phyloP scores from a whole-genome alignment of 2,329 filamentous ascomycete species.

The Beauveria bassiana region DNA sequence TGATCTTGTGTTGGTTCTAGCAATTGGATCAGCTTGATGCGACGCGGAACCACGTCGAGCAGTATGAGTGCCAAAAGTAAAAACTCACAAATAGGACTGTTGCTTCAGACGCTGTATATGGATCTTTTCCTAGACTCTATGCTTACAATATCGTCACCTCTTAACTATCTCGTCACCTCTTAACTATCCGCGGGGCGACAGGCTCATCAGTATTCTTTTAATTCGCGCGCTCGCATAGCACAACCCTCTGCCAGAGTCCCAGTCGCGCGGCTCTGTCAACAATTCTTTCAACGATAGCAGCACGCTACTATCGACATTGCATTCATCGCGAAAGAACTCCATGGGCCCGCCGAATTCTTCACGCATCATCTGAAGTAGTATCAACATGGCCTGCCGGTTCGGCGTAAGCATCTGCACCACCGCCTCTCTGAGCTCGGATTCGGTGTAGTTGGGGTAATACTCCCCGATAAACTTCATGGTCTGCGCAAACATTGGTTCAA shows the following conservation, averaged over 20 bases:
- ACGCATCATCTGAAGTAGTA: slow-evolving; percentile 11
- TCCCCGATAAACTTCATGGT: neutral
- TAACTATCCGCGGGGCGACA: too few species aligned
- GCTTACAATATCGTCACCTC: too few species aligned
- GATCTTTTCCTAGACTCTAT: too few species aligned
- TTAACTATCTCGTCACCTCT: too few species aligned
- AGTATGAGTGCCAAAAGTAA: too few species aligned
- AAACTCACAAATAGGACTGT: too few species aligned
- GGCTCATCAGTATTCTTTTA: neutral
- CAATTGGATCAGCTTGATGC: too few species aligned
- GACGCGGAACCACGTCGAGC: too few species aligned
- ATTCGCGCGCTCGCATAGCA: neutral
- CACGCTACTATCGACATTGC: neutral
- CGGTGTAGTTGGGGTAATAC: neutral
- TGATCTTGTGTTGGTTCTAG: too few species aligned
- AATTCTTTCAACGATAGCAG: neutral
- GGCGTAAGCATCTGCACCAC: neutral
- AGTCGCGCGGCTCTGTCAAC: neutral
- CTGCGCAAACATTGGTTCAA: neutral
- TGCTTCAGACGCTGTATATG: too few species aligned
- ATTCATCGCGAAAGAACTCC: slow-evolving; percentile 11
- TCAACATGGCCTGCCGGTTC: slow-evolving; percentile 10
- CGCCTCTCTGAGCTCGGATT: neutral
- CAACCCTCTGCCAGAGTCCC: neutral
- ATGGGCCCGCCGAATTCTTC: slow-evolving; percentile 10